Percentiles rank a stretch among this genome's conserved stretches.
These are phyloP conservation scores for Phytophthora meadii DNA, from an alignment of 352 stramenopile genomes.

Conservation along the genomic window DNA sequence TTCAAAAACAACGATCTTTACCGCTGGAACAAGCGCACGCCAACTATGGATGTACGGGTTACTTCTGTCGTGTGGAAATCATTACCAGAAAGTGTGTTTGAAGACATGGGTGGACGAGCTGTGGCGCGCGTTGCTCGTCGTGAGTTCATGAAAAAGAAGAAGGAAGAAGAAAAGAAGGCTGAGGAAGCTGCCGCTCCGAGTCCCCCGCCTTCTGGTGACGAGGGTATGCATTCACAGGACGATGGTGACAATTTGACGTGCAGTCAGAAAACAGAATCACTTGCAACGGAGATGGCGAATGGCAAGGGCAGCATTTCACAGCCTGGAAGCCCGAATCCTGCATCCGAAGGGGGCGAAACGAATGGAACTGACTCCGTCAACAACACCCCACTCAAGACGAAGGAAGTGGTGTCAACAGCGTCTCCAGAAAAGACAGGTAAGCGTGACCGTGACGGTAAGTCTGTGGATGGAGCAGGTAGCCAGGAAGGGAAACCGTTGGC, in stretches of 20 bases:
- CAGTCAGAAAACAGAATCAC: conserved; percentile 38
- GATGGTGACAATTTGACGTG: conserved; percentile 59
- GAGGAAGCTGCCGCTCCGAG: conserved; percentile 48
- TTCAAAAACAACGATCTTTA: conserved; percentile 92
- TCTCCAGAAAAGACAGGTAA: conserved; percentile 48
- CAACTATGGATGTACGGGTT: conserved; percentile 88
- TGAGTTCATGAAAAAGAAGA: conserved; percentile 89
- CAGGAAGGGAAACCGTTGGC: conserved; percentile 32
- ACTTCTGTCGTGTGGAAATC: conserved; percentile 89
- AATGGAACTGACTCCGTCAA: conserved; percentile 21
- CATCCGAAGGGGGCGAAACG: conserved; percentile 38
- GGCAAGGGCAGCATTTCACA: conserved; percentile 53
- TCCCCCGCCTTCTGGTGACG: conserved; percentile 51
- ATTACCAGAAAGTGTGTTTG: conserved; percentile 84
- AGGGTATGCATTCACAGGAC: conserved; percentile 71
- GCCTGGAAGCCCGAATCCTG: conserved; percentile 56
- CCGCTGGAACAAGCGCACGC: conserved; percentile 88
- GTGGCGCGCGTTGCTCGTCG: conserved; percentile 65
- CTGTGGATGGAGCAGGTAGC: conserved; percentile 24
- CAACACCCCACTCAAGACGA: conserved; percentile 44
- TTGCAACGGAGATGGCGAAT: conserved; percentile 31
- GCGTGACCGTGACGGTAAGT: conserved; percentile 44
- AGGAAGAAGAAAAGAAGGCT: conserved; percentile 80
- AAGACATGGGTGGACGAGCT: conserved; percentile 81
- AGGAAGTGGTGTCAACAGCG: conserved; percentile 27